A percentile compares a stretch with the other conserved stretches of the same genome.
These are phyloP conservation scores for Plasmodium gonderi DNA, from an alignment of 169 alveolate genomes.

Conservation along the genomic window DNA sequence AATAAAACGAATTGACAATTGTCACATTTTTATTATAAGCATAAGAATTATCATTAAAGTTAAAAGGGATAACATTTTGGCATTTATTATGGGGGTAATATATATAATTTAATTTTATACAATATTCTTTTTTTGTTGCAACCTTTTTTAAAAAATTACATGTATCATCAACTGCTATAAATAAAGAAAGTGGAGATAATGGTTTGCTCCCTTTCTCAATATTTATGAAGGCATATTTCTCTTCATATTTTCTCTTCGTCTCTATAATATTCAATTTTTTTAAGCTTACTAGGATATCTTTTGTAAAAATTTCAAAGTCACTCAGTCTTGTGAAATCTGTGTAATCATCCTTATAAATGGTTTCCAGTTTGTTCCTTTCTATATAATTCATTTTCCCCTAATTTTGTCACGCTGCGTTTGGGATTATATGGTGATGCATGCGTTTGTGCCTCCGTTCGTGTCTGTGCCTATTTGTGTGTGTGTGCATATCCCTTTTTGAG, in stretches of 20 bases:
- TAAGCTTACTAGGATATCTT: constrained; percentile 62
- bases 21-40: constrained; percentile 37
- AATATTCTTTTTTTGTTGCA: constrained; percentile 24
- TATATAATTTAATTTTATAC: constrained; percentile 48
- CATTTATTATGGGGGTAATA: constrained; percentile 69
- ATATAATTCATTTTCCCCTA: constrained; percentile 39
- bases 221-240: constrained; percentile 45
- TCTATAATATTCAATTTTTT: constrained; percentile 48
- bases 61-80: constrained; percentile 57
- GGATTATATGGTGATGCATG: background rate
- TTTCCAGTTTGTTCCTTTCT: constrained; percentile 45
- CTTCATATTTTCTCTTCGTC: constrained; percentile 62
- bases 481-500: background rate
- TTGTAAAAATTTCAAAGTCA: constrained; percentile 64
- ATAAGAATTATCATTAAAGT: background rate
- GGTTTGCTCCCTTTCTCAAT: constrained; percentile 35
- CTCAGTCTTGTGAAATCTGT: constrained; percentile 73
- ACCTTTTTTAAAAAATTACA: constrained; percentile 50
- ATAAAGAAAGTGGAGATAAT: constrained; percentile 43
- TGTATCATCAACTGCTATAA: constrained; percentile 50
- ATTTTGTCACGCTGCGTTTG: background rate
- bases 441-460: background rate
- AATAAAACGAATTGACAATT: constrained; percentile 51
- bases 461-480: background rate
- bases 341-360: constrained; percentile 53